Evolutionary conservation across 2,329 filamentous ascomycete genomes (phyloP), one percentile per base, ranked within the genome.

Genomic region (Didymella pinodella): DNA sequence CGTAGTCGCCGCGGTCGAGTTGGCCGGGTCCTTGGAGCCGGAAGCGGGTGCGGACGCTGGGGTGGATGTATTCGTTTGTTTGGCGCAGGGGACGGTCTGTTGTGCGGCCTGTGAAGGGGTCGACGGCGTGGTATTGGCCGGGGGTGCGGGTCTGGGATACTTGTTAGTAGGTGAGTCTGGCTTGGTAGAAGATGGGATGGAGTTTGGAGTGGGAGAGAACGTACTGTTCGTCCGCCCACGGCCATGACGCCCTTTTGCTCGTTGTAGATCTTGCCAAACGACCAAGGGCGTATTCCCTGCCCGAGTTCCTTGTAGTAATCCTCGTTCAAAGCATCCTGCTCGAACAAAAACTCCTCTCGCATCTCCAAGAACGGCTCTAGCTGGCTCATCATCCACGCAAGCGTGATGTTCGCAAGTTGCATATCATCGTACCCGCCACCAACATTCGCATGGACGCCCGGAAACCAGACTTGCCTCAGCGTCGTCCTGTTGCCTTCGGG

Each of bases 301-400:
- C 76, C 71, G 0, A 72, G 63, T 26, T 76, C 73, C 34, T 78
- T 73, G 65, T 83, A 83, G 62, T 79, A 81, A 34, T 74, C 70
- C 7, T 79, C 77, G 7, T 78, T 81, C 26, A 77, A 70, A 20
- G 81, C 79, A 54, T 81, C 79, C 52, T 82, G 77, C 61, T 82
- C 79, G 25, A 82, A 75, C 16, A 83, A 59, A 61, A 82, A 83
- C 45, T 81, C 78, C 4, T 77, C 72, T 51, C 82, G 74, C 66
- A 83, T 78, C 59, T 83, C 81, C 57, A 82, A 66, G 44, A 82
- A 81, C 1, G 78, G 77, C 51, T 79, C 75, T 44, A 84, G 70
- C 56, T 85, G 82, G 49, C 79, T 78, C 66, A 85, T 83, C 84
- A 86, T 86, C 84, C 84, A 86, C 4, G 83, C 84, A 1, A 86